phyloP scores from a whole-genome alignment of 495 filamentous ascomycete species.

The Lophiostoma macrostomum region DNA sequence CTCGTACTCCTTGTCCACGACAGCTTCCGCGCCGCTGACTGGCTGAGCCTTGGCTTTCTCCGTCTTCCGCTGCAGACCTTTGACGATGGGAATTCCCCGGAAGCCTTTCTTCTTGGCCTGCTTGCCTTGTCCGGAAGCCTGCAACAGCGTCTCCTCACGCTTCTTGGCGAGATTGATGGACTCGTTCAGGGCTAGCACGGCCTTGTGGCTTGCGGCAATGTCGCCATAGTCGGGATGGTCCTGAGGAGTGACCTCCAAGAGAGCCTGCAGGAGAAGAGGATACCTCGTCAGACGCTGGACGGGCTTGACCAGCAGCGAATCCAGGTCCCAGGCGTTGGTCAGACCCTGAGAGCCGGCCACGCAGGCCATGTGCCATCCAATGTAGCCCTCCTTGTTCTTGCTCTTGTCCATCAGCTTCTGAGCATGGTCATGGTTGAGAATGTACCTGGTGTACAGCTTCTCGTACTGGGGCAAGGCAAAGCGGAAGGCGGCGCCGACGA shows the following conservation, averaged over 20 bases:
- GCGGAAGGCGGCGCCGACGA: conserved; percentile 74
- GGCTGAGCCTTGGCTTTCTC: conserved; percentile 74
- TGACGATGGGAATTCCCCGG: conserved; percentile 56
- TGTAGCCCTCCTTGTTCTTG: conserved; percentile 56
- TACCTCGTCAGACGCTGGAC: conserved; percentile 91
- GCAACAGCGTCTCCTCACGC: conserved; percentile 81
- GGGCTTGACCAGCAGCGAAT: conserved; percentile 92
- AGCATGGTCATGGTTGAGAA: conserved; percentile 82
- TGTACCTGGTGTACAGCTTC: conserved; percentile 76
- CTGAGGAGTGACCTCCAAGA: conserved; percentile 72
- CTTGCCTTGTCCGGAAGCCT: conserved; percentile 82
- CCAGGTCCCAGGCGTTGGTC: conserved; percentile 88
- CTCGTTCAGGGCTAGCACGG: conserved; percentile 66
- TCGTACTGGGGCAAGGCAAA: conserved; percentile 74
- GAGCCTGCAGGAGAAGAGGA: conserved; percentile 72
- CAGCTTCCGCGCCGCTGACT: conserved; percentile 60
- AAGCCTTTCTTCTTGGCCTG: conserved; percentile 70
- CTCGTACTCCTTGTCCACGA: conserved; percentile 77
- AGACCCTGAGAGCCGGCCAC: conserved; percentile 82
- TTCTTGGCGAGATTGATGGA: conserved; percentile 93
- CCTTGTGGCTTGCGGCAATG: conserved; percentile 59
- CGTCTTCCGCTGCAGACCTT: conserved; percentile 80
- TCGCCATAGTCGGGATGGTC: conserved; percentile 77
- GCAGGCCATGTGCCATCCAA: conserved; percentile 92
- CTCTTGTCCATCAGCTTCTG: conserved; percentile 72